Evolutionary conservation across 1,139 yeast genomes (phyloP).

Genomic region (Tardiomyces blankii): DNA sequence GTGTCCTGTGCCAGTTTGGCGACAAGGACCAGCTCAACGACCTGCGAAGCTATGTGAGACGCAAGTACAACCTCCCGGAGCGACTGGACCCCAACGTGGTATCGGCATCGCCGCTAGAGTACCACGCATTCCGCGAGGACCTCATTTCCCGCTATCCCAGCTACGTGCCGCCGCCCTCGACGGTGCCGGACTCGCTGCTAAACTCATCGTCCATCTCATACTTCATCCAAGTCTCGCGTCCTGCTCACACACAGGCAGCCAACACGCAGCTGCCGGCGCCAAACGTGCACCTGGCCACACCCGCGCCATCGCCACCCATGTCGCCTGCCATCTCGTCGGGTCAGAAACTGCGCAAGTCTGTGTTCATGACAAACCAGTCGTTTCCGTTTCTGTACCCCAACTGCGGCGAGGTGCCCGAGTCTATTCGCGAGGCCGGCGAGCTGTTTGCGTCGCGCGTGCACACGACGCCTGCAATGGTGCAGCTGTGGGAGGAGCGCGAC

Average conservation of each 20-base stretch:
- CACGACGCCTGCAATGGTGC: constrained; percentile 54
- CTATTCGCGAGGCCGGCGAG: constrained; percentile 67
- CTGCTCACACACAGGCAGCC: constrained; percentile 42
- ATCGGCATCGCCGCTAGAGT: constrained; percentile 67
- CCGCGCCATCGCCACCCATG: constrained; percentile 75
- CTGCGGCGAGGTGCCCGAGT: constrained; percentile 39
- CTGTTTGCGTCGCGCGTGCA: constrained; percentile 52
- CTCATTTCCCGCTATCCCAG: constrained; percentile 66
- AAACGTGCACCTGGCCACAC: constrained; percentile 70
- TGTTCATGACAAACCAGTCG: constrained; percentile 64
- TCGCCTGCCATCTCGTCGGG: constrained; percentile 44
- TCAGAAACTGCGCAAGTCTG: constrained; percentile 54
- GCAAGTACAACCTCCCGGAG: not conserved
- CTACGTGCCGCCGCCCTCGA: constrained; percentile 38
- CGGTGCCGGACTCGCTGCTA: constrained; percentile 36
- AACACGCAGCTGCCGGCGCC: constrained; percentile 51
- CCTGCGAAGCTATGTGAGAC: not conserved
- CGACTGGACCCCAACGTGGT: constrained; percentile 15
- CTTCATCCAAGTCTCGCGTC: constrained; percentile 47
- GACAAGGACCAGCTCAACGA: constrained; percentile 23
- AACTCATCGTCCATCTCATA: constrained; percentile 23
- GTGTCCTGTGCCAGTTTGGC: constrained; percentile 58
- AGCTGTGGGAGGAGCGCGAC: constrained; percentile 63
- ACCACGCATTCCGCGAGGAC: constrained; percentile 68
- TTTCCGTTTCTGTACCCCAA: constrained; percentile 74